A percentile compares a stretch with the other conserved stretches of the same genome.
Conservation (phyloP, 176 grass and related monocot species). For the Cocos nucifera region DNA sequence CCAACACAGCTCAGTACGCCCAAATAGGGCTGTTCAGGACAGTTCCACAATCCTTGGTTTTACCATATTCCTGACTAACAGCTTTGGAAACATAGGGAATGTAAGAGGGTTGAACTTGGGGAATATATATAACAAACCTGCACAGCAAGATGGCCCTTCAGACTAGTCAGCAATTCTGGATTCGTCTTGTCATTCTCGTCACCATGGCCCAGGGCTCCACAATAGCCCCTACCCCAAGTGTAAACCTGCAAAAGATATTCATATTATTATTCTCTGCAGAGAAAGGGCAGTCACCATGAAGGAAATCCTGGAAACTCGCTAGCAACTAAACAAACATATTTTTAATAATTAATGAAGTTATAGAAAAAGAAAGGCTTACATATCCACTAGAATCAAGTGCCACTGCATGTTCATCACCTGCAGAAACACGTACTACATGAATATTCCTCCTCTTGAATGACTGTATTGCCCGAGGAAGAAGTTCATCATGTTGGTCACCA, state of each 20-base stretch:
- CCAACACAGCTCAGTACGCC: no score
- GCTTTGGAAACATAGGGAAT: no score
- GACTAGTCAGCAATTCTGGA: conserved; percentile 57
- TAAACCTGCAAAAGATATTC: conserved; percentile 60
- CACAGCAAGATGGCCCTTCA: conserved; percentile 74
- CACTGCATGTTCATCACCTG: conserved; percentile 96
- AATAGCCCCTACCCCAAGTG: conserved; percentile 98
- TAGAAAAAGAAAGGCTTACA: conserved; percentile 30
- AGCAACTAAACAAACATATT: no score
- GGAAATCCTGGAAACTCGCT: no score
- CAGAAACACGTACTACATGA: conserved; percentile 88
- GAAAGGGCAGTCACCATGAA: no score
- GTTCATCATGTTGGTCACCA: conserved; percentile 83
- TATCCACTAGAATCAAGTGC: conserved; percentile 81
- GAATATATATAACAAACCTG: conserved; percentile 52
- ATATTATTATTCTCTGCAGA: conserved; percentile 11
- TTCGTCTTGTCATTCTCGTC: conserved; percentile 97
- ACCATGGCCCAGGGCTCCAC: conserved; percentile 94
- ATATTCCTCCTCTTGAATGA: conserved; percentile 77
- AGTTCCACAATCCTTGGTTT: no score
- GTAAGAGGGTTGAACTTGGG: no score
- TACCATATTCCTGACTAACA: no score
- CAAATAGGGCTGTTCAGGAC: no score
- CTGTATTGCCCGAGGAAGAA: conserved; percentile 75
- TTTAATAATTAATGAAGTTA: no score